These are phyloP conservation scores for Salvia sclarea DNA, from an alignment of 305 asterid species.

Conservation along the genomic window DNA sequence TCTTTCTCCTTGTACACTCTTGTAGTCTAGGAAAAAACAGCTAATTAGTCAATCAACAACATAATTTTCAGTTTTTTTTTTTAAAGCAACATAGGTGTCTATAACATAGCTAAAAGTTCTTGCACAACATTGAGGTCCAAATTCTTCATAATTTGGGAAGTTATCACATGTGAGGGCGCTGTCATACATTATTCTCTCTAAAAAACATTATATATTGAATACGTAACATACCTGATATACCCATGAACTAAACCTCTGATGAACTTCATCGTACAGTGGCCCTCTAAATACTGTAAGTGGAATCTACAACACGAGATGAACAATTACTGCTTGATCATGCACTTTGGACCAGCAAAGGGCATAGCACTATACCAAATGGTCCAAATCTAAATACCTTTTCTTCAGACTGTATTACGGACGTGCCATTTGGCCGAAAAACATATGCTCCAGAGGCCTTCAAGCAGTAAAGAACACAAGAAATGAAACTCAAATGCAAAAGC, in stretches of 20 bases:
- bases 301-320: constrained; percentile 41
- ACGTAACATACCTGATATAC: constrained; percentile 73
- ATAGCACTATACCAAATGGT: constrained; percentile 11
- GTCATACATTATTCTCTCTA: neutral
- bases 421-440: constrained; percentile 83
- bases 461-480: constrained; percentile 24
- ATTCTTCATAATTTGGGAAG: neutral
- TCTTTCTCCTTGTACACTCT: constrained; percentile 91
- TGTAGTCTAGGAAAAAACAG: constrained; percentile 53
- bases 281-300: constrained; percentile 73
- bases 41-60: constrained; percentile 4
- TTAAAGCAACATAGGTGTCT: neutral
- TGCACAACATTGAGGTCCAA: neutral
- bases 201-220: constrained; percentile 2
- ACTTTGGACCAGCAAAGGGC: constrained; percentile 10
- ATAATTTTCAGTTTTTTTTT: neutral
- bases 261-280: constrained; percentile 89
- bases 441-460: constrained; percentile 94
- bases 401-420: constrained; percentile 51
- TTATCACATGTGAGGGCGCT: neutral
- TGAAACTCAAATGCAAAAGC: constrained; percentile 18
- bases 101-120: neutral
- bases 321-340: constrained; percentile 19
- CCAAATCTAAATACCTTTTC: constrained; percentile 63
- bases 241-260: constrained; percentile 82